Evolutionary conservation across 805 yeast species (phyloP), one percentile per base, ranked within the genome.

Genomic region (Zygosaccharomyces gambellarensis): DNA sequence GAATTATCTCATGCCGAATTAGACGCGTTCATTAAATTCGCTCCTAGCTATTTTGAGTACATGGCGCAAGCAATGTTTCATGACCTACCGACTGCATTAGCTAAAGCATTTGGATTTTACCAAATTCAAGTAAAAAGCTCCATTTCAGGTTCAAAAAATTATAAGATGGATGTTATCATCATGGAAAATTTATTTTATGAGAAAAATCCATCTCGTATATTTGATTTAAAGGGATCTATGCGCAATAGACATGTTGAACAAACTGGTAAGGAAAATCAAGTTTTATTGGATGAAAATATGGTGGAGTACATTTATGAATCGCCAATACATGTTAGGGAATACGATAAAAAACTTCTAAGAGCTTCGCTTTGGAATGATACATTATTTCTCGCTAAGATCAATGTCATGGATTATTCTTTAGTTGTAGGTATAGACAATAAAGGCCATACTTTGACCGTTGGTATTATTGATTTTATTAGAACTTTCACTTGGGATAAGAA

Each of bases 401-500:
- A 94, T 63, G 98, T 94, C 5, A 94, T 94, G 99, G 99, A 94
- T 67, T 94, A 94, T 63, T 92, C 98, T 0, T 73, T 94, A 55
- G 96, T 94, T 8, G 84, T 94, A 51, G 99, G 98, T 0, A 87
- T 94, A 36, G 96, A 94, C 63, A 72, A 69, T 43, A 77, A 79
- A 21, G 78, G 78, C 53, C 77, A 78, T 45, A 83, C 83, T 47
- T 73, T 94, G 32, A 89, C 90, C 17, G 96, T 90, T 11, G 99
- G 99, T 3, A 90, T 94, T 36, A 90, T 94, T 52, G 86, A 94
- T 67, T 94, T 95, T 74, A 82, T 94, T 39, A 71, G 99, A 51
- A 90, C 99, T 0, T 94, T 92, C 61, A 94, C 99, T 0, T 94
- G 99, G 99, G 99, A 94, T 62, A 94, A 94, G 68, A 94, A 90